phyloP scores from a whole-genome alignment of 1,284 basidiomycete genomes.

The Malassezia restricta region DNA sequence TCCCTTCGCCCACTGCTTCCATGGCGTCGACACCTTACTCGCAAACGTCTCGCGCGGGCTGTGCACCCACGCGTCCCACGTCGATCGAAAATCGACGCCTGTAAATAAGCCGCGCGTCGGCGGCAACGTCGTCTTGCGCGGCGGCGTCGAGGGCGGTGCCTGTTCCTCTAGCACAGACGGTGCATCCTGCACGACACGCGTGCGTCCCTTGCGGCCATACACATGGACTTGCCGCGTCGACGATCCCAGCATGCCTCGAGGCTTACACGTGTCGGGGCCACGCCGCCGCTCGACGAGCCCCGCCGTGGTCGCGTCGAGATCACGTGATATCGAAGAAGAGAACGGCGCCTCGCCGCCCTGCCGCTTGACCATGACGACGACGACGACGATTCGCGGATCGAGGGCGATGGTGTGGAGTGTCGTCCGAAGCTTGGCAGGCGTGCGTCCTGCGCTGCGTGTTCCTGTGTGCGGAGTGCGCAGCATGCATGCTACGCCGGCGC shows the following conservation, averaged over 20 bases:
- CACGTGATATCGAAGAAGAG: too few relatives aligned
- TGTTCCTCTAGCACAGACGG: background rate
- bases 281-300: background rate
- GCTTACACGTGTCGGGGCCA: background rate
- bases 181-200: conserved; percentile 5
- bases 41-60: conserved; percentile 5
- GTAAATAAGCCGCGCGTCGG: conserved; percentile 7
- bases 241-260: conserved; percentile 6
- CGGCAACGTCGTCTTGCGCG: background rate
- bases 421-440: background rate
- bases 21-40: background rate
- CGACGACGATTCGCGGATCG: too few relatives aligned
- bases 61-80: background rate
- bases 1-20: conserved; percentile 2
- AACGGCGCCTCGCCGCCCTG: too few relatives aligned
- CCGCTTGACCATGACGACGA: too few relatives aligned
- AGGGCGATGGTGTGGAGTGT: conserved; percentile 2
- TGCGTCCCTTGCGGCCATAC: conserved; percentile 11
- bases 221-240: conserved; percentile 11
- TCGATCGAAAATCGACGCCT: conserved; percentile 3
- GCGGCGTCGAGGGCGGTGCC: background rate
- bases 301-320: background rate
- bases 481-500: background rate
- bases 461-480: background rate
- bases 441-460: background rate